Conservation (phyloP, 257 asterid species). For the Mitragyna speciosa region DNA sequence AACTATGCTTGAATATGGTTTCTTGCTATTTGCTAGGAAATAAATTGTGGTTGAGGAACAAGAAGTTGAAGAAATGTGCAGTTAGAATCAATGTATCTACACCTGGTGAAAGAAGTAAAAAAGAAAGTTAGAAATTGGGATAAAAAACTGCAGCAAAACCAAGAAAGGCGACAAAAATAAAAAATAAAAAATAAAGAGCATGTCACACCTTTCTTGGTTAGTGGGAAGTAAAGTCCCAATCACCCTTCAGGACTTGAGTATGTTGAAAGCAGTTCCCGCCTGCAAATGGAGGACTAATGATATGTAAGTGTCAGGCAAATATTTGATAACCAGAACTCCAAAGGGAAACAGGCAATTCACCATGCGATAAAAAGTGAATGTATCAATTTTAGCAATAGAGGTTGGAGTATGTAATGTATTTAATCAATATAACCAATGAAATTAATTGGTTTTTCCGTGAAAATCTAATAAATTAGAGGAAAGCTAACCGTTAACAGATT, state of each 20-base stretch:
- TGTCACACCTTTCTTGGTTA: conserved; percentile 52
- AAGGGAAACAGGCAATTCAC: background rate
- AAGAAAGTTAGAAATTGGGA: conserved; percentile 32
- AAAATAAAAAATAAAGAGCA: too few species aligned
- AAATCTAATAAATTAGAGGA: background rate
- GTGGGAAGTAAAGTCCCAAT: conserved; percentile 64
- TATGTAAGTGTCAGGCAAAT: conserved; percentile 12
- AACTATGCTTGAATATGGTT: conserved; percentile 26
- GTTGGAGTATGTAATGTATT: background rate
- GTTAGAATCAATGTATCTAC: conserved; percentile 62
- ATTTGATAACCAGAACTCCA: background rate
- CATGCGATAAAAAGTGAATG: background rate
- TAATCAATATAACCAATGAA: too few species aligned
- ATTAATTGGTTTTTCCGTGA: too few species aligned
- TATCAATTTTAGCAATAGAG: background rate
- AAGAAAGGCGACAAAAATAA: conserved; percentile 34
- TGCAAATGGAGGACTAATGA: conserved; percentile 41
- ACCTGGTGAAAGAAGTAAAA: conserved; percentile 52
- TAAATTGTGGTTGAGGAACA: conserved; percentile 21
- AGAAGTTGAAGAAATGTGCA: conserved; percentile 34
- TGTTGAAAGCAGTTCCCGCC: conserved; percentile 41
- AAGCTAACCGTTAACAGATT: background rate
- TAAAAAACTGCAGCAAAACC: conserved; percentile 42
- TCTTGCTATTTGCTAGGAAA: conserved; percentile 28
- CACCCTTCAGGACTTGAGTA: conserved; percentile 47